phyloP scores from a whole-genome alignment of 371 early-diverging fungal species.

The Cokeromyces recurvatus region DNA sequence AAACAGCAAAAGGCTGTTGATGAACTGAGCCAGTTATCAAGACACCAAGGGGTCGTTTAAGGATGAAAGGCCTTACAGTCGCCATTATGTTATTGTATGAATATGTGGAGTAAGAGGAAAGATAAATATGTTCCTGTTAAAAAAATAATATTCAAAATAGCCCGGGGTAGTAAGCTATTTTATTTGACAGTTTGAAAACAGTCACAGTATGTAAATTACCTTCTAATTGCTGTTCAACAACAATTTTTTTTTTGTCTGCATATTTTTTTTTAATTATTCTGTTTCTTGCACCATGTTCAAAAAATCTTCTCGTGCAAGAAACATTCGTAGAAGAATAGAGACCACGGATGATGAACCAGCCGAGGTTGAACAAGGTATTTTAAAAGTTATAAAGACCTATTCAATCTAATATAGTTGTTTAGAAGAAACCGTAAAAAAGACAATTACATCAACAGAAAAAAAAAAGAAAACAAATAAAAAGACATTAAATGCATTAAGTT shows the following conservation, averaged over 20 bases:
- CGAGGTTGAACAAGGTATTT: slow-evolving; percentile 1
- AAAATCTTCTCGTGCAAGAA: slow-evolving; percentile 33
- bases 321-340: slow-evolving; percentile 38
- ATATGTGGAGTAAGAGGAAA: too few relatives aligned
- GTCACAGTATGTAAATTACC: too few relatives aligned
- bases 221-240: too few relatives aligned
- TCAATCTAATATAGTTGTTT: not conserved
- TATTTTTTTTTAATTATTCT: too few relatives aligned
- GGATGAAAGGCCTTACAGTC: too few relatives aligned
- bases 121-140: too few relatives aligned
- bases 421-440: slow-evolving; percentile 13
- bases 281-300: slow-evolving; percentile 46
- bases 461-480: slow-evolving; percentile 23
- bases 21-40: not conserved
- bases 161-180: too few relatives aligned
- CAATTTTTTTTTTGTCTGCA: too few relatives aligned
- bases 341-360: slow-evolving; percentile 26
- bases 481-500: slow-evolving; percentile 28
- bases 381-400: not conserved
- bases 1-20: slow-evolving; percentile 8
- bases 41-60: too few relatives aligned
- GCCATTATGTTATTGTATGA: too few relatives aligned
- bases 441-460: slow-evolving; percentile 18
- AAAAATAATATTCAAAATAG: too few relatives aligned
- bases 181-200: too few relatives aligned